Evolutionary conservation across 495 filamentous ascomycete species (phyloP), one percentile per base, ranked within the genome.

Genomic region (Oidiodendron maius): DNA sequence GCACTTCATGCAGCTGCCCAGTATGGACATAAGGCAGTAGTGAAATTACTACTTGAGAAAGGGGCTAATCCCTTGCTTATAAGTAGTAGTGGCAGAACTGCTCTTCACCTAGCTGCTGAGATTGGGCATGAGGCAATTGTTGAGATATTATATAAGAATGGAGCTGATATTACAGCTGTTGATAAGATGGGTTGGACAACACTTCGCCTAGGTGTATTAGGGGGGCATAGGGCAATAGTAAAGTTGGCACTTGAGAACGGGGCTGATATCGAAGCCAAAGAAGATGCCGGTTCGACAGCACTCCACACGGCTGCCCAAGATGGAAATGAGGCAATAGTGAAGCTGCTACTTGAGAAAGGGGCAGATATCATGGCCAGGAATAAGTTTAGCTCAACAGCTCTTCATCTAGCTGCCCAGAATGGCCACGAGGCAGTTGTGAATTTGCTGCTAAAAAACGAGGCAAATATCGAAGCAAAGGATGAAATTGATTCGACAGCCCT

Each of bases 131-230:
- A 51, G n/a, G 44, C 58, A n/a, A 46, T 64, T 11, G 41, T 55
- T 25, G 0, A 57, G 26, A 41, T 64, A 21, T 28, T 64, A 16
- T 48, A 59, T 20, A 37, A 49, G 17, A 49, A 52, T n/a, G n/a
- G n/a, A 17, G 55, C 52, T 40, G 28, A 60, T 35, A 48, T 47
- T 45, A 50, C 60, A 26, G 41, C 49, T 30, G 17, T 17, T 24
- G 42, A 43, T 24, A 42, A 43, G 6, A 22, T 42, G 20, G 41
- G 47, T 13, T 23, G 42, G 37, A 43, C 40, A n/a, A 66, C 68
- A n/a, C 52, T 76, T 28, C 65, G 70, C 23, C 53, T 64, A 37
- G 72, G 71, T 4, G 64, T 64, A 2, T 26, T 53, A 18, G 6
- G 62, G 66, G 1, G 47, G 59, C 28, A 60, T 20, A 16, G 32